Evolutionary conservation across 2,329 filamentous ascomycete genomes (phyloP).

Genomic region (Ceratocystis ficicola): DNA sequence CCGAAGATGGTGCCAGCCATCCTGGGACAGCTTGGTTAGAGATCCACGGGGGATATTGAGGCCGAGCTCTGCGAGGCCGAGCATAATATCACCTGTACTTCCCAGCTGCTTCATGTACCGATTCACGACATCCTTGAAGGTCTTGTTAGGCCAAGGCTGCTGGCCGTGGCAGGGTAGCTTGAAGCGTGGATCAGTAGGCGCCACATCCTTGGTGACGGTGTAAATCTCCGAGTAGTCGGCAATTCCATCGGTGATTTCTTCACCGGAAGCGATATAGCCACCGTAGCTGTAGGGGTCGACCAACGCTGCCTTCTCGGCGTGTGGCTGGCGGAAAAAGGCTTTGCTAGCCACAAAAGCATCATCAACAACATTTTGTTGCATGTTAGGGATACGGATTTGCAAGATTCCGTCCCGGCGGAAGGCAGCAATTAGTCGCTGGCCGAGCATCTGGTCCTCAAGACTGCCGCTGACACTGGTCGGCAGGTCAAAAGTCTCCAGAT

Average conservation of each 20-base stretch:
- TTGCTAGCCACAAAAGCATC: slow-evolving; percentile 31
- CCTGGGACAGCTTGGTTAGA: slow-evolving; percentile 33
- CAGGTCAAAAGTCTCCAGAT: slow-evolving; percentile 35
- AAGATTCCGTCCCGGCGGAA: slow-evolving; percentile 38
- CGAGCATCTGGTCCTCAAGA: slow-evolving; percentile 30
- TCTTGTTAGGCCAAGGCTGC: slow-evolving; percentile 36
- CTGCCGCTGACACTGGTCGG: slow-evolving; percentile 31
- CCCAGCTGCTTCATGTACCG: slow-evolving; percentile 34
- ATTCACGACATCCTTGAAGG: slow-evolving; percentile 33
- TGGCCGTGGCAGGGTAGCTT: slow-evolving; percentile 41
- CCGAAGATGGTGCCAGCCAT: slow-evolving; percentile 42
- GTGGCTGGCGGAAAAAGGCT: slow-evolving; percentile 32
- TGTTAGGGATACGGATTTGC: slow-evolving; percentile 33
- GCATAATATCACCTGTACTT: slow-evolving; percentile 34
- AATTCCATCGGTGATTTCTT: slow-evolving; percentile 38
- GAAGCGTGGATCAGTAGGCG: slow-evolving; percentile 31
- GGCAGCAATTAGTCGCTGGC: slow-evolving; percentile 32
- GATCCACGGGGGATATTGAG: slow-evolving; percentile 33
- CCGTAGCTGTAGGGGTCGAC: slow-evolving; percentile 37
- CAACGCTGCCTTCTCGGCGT: slow-evolving; percentile 32
- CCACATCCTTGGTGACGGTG: slow-evolving; percentile 39
- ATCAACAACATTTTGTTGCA: slow-evolving; percentile 30
- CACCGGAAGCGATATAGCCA: slow-evolving; percentile 39
- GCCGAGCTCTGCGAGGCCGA: slow-evolving; percentile 37
- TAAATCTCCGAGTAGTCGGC: slow-evolving; percentile 43